These are phyloP conservation scores for Parastagonospora avenae DNA, from an alignment of 2,329 filamentous ascomycete species.

Conservation along the genomic window DNA sequence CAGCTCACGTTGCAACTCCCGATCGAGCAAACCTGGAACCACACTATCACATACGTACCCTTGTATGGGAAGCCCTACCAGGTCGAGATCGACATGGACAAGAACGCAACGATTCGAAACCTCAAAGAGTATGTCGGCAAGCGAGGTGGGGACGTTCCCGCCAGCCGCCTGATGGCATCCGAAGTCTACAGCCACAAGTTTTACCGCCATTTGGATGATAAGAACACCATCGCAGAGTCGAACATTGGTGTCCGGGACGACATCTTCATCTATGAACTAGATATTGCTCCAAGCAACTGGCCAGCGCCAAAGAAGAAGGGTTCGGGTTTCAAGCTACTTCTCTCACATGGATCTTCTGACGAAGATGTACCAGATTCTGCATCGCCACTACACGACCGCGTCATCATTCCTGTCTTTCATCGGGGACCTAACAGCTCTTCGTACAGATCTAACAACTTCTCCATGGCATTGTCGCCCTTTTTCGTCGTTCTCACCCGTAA, in stretches of 20 bases:
- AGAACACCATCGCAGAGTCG: slow-evolving; percentile 68
- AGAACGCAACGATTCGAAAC: slow-evolving; percentile 70
- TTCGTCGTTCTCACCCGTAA: slow-evolving; percentile 78
- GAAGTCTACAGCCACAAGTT: slow-evolving; percentile 86
- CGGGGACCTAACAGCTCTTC: slow-evolving; percentile 50
- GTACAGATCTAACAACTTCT: slow-evolving; percentile 38
- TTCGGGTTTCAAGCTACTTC: slow-evolving; percentile 54
- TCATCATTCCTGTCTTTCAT: slow-evolving; percentile 75
- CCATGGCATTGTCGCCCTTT: slow-evolving; percentile 57
- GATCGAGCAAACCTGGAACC: slow-evolving; percentile 80
- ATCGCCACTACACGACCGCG: slow-evolving; percentile 65
- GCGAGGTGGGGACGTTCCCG: slow-evolving; percentile 57
- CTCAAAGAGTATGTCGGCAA: slow-evolving; percentile 68
- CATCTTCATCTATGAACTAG: slow-evolving; percentile 77
- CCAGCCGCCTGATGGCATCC: slow-evolving; percentile 72
- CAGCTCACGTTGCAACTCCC: slow-evolving; percentile 90
- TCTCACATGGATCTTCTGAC: slow-evolving; percentile 48
- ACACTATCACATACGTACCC: slow-evolving; percentile 77
- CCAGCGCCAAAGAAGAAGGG: slow-evolving; percentile 60
- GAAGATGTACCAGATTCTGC: slow-evolving; percentile 60
- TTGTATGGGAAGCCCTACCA: slow-evolving; percentile 71
- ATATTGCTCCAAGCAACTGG: slow-evolving; percentile 78
- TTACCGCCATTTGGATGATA: slow-evolving; percentile 83
- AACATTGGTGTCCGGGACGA: slow-evolving; percentile 67
- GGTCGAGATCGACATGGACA: slow-evolving; percentile 80